phyloP scores from a whole-genome alignment of 768 basidiomycete species.

The Amanita subjunquillea region DNA sequence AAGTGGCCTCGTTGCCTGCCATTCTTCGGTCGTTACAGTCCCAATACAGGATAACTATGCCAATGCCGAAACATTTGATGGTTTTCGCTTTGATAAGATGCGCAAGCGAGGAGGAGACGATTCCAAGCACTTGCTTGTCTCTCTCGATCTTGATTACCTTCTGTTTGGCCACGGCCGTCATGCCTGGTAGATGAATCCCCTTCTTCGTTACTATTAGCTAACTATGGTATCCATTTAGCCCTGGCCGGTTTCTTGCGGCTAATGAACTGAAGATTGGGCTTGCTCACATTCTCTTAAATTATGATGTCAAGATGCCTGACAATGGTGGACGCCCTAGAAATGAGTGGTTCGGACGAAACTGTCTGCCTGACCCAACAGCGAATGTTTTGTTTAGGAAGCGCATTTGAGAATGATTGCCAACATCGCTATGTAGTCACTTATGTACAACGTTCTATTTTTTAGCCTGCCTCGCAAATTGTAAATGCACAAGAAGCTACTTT shows the following conservation, averaged over 20 bases:
- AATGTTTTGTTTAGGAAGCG: slow-evolving; percentile 24
- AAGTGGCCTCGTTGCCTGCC: background rate
- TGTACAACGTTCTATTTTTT: too few relatives aligned
- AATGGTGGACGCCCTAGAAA: slow-evolving; percentile 8
- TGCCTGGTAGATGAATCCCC: slow-evolving; percentile 6
- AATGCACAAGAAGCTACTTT: too few relatives aligned
- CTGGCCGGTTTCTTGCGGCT: slow-evolving; percentile 25
- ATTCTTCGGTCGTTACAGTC: background rate
- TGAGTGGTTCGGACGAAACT: slow-evolving; percentile 7
- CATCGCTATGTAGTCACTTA: background rate
- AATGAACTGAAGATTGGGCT: slow-evolving; percentile 22
- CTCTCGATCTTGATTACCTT: slow-evolving; percentile 17
- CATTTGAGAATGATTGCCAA: background rate
- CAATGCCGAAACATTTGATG: slow-evolving; percentile 20
- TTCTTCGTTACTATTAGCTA: background rate
- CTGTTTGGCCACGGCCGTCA: slow-evolving; percentile 21
- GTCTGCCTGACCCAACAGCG: slow-evolving; percentile 20
- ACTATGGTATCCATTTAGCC: slow-evolving; percentile 5
- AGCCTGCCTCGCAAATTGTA: too few relatives aligned
- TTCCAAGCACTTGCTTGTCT: slow-evolving; percentile 20
- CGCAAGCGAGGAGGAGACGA: slow-evolving; percentile 16
- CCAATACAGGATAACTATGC: slow-evolving; percentile 22
- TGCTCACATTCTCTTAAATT: slow-evolving; percentile 20
- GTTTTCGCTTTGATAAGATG: slow-evolving; percentile 30
- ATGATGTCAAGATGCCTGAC: slow-evolving; percentile 22